Evolutionary conservation across 2,329 filamentous ascomycete genomes (phyloP), one percentile per base, ranked within the genome.

Genomic region (Aspergillus flavus): DNA sequence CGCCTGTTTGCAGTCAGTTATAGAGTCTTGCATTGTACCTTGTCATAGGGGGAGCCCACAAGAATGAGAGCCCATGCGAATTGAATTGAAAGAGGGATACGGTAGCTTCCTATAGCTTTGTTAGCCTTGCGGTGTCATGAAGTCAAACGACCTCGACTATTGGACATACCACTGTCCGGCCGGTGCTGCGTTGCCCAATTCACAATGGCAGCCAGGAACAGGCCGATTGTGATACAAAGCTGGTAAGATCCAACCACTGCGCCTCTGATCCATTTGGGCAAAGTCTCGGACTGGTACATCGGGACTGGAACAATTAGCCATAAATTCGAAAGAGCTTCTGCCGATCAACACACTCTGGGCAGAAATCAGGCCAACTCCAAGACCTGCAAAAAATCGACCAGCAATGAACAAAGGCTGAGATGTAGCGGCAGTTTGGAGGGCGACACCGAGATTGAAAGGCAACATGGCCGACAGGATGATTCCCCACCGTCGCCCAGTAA

Each of bases 321-420:
- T 41, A 3, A 7, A 19, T 41, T 7, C 36, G 4, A 41, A 19
- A 14, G 2, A 16, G 1, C 16, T 41, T 41, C 16, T 19, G 16
- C 36, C 16, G 41, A 45, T 9, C 1, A 21, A 45, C n/a, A 21
- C n/a, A 45, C 41, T 21, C 9, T n/a, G 41, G 9, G 41, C 41
- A 11, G 41, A 45, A 11, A 45, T 9, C 19, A 45, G 9, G n/a
- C 41, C 41, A 19, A 45, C 41, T n/a, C 41, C 41, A 3, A 45
- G 41, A 12, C 41, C 41, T 10, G 41, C 41, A 19, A 45, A 45
- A 21, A 45, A 45, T 1, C 41, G 41, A 45, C 41, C 41, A 23
- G 41, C 41, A 61, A 86, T 80, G 36, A 76, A 75, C 1, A 69
- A 61, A 2, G 69, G 67, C 7, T 68, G 66, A 0, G 66, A 60